These are phyloP conservation scores for Fonsecaea pedrosoi DNA, from an alignment of 2,329 filamentous ascomycete genomes.

Conservation along the genomic window DNA sequence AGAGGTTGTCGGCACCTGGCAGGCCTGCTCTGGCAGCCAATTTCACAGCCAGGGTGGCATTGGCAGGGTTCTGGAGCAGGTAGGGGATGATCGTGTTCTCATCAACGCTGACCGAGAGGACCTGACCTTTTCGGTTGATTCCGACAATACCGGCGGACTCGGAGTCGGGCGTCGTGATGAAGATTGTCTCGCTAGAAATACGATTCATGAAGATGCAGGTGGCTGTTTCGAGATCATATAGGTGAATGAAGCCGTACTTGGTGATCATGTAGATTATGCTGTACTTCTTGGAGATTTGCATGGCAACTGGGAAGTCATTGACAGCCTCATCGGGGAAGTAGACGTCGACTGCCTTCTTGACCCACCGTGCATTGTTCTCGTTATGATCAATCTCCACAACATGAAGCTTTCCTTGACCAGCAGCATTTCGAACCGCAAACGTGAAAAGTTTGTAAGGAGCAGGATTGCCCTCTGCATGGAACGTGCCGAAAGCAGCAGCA, in stretches of 20 bases:
- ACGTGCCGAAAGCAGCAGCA: conserved; percentile 89
- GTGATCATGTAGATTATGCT: conserved; percentile 96
- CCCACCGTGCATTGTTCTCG: conserved; percentile 83
- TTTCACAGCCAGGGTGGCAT: conserved; percentile 92
- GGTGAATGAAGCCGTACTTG: conserved; percentile 98
- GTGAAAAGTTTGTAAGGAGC: conserved; percentile 95
- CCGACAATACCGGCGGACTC: conserved; percentile 88
- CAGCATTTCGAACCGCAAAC: conserved; percentile 88
- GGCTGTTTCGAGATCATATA: conserved; percentile 96
- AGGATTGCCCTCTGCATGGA: conserved; percentile 85
- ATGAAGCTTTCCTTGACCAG: conserved; percentile 86
- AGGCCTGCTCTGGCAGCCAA: conserved; percentile 92
- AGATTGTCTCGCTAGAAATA: conserved; percentile 98
- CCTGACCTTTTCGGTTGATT: conserved; percentile 97
- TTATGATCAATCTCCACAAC: conserved; percentile 97
- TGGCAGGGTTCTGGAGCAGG: conserved; percentile 93
- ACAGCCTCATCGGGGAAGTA: conserved; percentile 96
- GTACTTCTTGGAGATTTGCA: conserved; percentile 96
- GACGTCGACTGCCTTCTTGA: conserved; percentile 96
- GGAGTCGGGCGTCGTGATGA: conserved; percentile 85
- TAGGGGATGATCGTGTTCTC: conserved; percentile 92
- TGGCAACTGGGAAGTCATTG: conserved; percentile 97
- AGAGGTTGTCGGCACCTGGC: conserved; percentile 91
- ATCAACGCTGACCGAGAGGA: conserved; percentile 90
- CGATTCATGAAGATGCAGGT: conserved; percentile 99